Evolutionary conservation across 1,284 basidiomycete genomes (phyloP).

Genomic region (Ceratobasidium sp.): DNA sequence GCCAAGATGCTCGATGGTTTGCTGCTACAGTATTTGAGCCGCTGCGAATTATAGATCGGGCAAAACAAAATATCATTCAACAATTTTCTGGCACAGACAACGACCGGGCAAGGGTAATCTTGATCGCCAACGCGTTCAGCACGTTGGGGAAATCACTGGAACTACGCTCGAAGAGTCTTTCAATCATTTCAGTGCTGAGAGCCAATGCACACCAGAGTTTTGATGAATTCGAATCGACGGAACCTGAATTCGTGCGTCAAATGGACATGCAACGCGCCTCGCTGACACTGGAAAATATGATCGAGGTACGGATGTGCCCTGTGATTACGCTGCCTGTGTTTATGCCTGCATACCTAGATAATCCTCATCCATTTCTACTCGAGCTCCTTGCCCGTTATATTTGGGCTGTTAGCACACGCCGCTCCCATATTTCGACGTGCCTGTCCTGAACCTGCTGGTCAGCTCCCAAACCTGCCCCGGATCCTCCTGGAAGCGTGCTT

Average conservation of each 20-base stretch:
- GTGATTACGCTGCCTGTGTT: background rate
- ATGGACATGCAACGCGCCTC: background rate
- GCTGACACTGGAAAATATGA: background rate
- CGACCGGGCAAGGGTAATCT: background rate
- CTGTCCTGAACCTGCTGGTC: conserved; percentile 12
- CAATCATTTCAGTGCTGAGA: background rate
- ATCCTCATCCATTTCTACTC: background rate
- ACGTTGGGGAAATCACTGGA: background rate
- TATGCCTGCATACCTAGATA: background rate
- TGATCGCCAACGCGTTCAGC: background rate
- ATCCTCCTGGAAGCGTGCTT: background rate
- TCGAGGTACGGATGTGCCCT: background rate
- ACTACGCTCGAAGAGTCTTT: background rate
- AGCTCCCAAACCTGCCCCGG: background rate
- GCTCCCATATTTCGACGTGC: conserved; percentile 12
- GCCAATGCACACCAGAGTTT: background rate
- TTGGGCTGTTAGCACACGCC: background rate
- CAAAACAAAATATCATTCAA: background rate
- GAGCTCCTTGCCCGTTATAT: background rate
- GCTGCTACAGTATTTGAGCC: conserved; percentile 4
- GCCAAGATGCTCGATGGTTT: conserved; percentile 14
- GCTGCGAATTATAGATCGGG: background rate
- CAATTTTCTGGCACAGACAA: background rate
- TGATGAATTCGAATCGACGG: background rate
- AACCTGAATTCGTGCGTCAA: background rate